Percentiles rank a stretch among this genome's conserved stretches.
Evolutionary conservation across 1,284 basidiomycete genomes (phyloP).

Genomic region (Termitomyces sp.): DNA sequence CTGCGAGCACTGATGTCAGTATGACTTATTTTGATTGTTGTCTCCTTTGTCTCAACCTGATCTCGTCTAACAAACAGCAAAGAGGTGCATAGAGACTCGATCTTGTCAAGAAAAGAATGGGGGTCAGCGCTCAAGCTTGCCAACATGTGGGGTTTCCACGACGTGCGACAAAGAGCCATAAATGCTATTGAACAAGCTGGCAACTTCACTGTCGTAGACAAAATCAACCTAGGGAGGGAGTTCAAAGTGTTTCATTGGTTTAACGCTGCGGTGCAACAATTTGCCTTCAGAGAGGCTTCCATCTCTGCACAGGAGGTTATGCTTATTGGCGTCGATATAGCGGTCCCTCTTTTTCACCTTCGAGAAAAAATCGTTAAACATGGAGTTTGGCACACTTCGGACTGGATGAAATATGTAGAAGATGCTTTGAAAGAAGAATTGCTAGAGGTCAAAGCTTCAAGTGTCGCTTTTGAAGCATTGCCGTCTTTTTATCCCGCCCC

Average conservation of each 20-base stretch:
- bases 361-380: background rate
- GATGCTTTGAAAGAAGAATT: background rate
- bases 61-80: background rate
- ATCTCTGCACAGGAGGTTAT: background rate
- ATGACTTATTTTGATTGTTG: background rate
- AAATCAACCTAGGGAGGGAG: background rate
- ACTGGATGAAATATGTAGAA: background rate
- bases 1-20: background rate
- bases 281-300: background rate
- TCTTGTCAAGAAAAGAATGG: background rate
- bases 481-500: background rate
- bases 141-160: background rate
- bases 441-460: background rate
- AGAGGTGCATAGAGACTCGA: background rate
- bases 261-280: background rate
- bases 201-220: background rate
- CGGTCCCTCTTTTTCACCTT: background rate
- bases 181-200: background rate
- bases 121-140: background rate
- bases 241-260: background rate
- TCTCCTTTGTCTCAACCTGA: background rate
- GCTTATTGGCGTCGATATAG: background rate
- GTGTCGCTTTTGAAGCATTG: background rate
- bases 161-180: background rate
- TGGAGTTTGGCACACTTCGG: background rate